These are phyloP conservation scores for Yarrowia galli DNA, from an alignment of 1,139 yeast species.

Conservation along the genomic window DNA sequence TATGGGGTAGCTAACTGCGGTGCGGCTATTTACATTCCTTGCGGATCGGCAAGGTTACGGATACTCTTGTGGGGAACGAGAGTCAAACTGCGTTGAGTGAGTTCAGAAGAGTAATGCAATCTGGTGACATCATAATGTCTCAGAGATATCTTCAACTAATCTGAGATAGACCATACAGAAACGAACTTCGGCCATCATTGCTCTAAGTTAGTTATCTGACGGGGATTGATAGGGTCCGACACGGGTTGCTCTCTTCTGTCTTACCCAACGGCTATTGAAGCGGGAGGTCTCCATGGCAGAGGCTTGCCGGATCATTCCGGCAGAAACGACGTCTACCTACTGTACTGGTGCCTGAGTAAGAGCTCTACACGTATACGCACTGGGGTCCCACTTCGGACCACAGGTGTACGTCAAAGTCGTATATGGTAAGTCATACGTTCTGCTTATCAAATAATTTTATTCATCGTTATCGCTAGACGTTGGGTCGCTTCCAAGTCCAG, in stretches of 20 bases:
- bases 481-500: slow-evolving; percentile 48
- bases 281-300: not conserved
- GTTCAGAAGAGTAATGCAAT: not conserved
- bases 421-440: no score
- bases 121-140: not conserved
- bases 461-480: slow-evolving; percentile 1
- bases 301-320: not conserved
- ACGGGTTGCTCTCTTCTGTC: not conserved
- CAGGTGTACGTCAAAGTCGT: no score
- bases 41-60: slow-evolving; percentile 22
- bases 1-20: not conserved
- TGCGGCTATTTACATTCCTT: slow-evolving; percentile 26
- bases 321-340: no score
- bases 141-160: not conserved
- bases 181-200: no score
- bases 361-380: no score
- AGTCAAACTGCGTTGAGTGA: not conserved
- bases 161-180: not conserved
- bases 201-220: not conserved
- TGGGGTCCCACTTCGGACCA: no score
- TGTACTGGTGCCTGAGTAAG: no score
- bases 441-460: not conserved
- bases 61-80: slow-evolving; percentile 8
- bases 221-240: not conserved
- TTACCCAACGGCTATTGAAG: not conserved